Evolutionary conservation across 2,329 filamentous ascomycete species (phyloP), one percentile per base, ranked within the genome.

Genomic region (Cordyceps pruinosa): DNA sequence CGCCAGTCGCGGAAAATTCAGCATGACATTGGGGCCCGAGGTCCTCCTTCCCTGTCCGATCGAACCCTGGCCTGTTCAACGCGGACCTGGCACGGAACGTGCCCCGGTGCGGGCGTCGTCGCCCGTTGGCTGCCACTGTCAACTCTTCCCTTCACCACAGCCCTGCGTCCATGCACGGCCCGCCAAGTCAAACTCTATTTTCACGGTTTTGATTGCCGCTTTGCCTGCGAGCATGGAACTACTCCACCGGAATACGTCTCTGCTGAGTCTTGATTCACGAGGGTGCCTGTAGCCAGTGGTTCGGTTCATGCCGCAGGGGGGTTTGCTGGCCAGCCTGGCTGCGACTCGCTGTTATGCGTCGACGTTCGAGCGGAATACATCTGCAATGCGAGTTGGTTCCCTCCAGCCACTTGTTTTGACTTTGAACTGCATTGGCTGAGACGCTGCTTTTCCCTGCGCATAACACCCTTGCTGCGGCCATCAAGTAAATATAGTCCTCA

Each of bases 101-200:
- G 9, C 49, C 25, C 35, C 35, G n/a, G n/a, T n/a, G n/a, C n/a
- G n/a, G n/a, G n/a, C n/a, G n/a, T n/a, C n/a, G n/a, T n/a, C n/a
- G n/a, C n/a, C n/a, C n/a, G n/a, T n/a, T n/a, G n/a, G n/a, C 23
- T 37, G 21, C 2, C 32, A 21, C 39, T 25, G 19, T 23, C 39
- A 23, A 8, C 21, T 23, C 13, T 23, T n/a, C 35, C 26, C 21
- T 45, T 26, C 30, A n/a, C 19, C 4, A 12, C 13, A 32, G 41
- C 41, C 51, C 41, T 54, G 51, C 30, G 41, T 54, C 51, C 41
- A 41, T 39, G 48, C 48, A 41, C 48, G 13, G 25, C 48, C 34
- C 26, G 25, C 32, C 49, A 42, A 52, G 23, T 32, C 49, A 52
- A 52, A 52, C 35, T 52, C 32, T 52, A 41, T 42, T 52, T 26